Base-by-base conservation (phyloP, 495 filamentous ascomycete species). In the Antarctomyces pellizariae region DNA sequence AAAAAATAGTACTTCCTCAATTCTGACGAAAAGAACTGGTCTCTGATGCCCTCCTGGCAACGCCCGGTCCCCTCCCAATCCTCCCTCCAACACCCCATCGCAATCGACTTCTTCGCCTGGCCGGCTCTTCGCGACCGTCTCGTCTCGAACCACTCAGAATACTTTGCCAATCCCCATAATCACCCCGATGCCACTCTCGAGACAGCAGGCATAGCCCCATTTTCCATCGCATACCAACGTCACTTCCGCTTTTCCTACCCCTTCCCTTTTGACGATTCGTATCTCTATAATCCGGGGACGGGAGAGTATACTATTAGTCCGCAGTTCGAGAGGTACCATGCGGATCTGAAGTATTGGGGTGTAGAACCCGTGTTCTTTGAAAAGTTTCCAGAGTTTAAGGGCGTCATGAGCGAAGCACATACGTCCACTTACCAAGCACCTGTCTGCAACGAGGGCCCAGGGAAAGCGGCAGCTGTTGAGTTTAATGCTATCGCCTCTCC, bases 21-120 rank as follows among this genome's bases (percentile, higher is more conserved):
- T 18, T 13, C 29, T 3, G 29, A 31, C 11, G 8, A 5, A 25
- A 21, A 17, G 2, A 31, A 31, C 13, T 13, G 21, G 14, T 15
- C 24, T 11, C 17, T 16, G 16, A 31, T 31, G 21, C 29, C 29
- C 2, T n/a, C 9, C 3, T 31, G 29, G 29, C 29, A 31, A 16
- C 16, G 29, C n/a, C 29, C 29, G 10, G 29, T 31, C 18, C 22
- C 18, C 19, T 31, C 22, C 4, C 29, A 31, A 11, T 12, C 12
- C 13, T 13, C 13, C 4, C 8, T 9, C 9, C 22, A 24, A 13
- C 29, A 31, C 16, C 29, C 29, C 7, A 10, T 31, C n/a, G 16
- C 29, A 7, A 31, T 31, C 15, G 29, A 25, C 29, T 31, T 31
- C 22, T 31, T 31, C 22, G 18, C 29, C 3, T 31, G 29, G 29